Conservation (phyloP, 768 basidiomycete genomes). For the Agrocybe praecox region DNA sequence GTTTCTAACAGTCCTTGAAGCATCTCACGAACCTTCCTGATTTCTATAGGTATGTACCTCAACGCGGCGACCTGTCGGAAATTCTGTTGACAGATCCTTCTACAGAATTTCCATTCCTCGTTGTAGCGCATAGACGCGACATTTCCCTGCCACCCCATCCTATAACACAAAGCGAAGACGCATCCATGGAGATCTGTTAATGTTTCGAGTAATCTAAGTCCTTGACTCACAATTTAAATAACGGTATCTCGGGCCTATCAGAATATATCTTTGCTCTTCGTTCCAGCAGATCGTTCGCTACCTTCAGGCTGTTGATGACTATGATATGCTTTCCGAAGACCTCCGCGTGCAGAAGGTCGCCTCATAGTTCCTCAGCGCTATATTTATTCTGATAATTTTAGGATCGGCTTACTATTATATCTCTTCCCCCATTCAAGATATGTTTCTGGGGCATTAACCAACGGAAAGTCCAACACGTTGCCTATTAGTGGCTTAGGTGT, state of each 20-base stretch:
- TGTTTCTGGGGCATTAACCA: neutral
- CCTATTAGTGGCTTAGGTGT: conserved; percentile 27
- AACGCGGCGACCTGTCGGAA: conserved; percentile 27
- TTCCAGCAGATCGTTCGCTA: conserved; percentile 29
- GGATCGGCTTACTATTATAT: conserved; percentile 15
- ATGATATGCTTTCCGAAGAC: conserved; percentile 22
- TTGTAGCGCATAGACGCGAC: conserved; percentile 34
- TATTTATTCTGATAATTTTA: neutral
- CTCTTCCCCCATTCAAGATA: conserved; percentile 17
- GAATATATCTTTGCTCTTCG: conserved; percentile 48
- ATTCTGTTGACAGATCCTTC: conserved; percentile 38
- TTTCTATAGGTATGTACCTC: conserved; percentile 30
- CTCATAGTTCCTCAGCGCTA: neutral
- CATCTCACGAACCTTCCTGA: conserved; percentile 29
- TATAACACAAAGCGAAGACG: neutral
- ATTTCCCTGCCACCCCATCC: conserved; percentile 36
- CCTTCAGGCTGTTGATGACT: conserved; percentile 22
- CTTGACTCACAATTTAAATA: conserved; percentile 6
- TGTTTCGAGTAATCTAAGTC: neutral
- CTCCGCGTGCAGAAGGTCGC: conserved; percentile 20
- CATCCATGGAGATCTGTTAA: too few relatives aligned
- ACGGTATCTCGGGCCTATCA: conserved; percentile 37
- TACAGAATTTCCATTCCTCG: conserved; percentile 27
- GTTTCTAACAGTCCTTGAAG: conserved; percentile 22
- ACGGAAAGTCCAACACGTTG: conserved; percentile 16